phyloP scores from a whole-genome alignment of 345 rosid genomes.

The Hibiscus mutabilis region DNA sequence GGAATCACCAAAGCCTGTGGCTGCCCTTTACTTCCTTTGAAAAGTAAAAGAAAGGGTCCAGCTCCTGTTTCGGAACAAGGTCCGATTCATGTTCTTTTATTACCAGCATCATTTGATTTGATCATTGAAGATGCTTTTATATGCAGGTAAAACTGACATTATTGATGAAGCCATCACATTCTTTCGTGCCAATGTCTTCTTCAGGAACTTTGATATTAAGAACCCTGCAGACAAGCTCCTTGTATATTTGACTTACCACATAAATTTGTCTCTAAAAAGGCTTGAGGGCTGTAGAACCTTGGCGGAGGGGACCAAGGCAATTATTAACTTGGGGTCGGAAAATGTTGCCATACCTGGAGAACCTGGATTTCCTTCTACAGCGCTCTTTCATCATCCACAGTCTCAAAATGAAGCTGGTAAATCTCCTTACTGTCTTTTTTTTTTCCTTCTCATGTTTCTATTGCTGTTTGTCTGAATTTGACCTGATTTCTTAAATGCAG shows the following conservation, averaged over 20 bases:
- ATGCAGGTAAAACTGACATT: conserved; percentile 71
- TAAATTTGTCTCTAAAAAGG: conserved; percentile 84
- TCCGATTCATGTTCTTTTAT: conserved; percentile 7
- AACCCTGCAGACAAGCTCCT: conserved; percentile 92
- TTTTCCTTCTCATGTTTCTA: too few species aligned
- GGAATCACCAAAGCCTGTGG: conserved; percentile 80
- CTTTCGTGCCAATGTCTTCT: conserved; percentile 92
- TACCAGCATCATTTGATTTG: not conserved
- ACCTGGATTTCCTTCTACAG: conserved; percentile 81
- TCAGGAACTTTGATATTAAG: conserved; percentile 86
- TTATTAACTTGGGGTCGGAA: conserved; percentile 89
- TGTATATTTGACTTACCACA: conserved; percentile 84
- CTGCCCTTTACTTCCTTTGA: conserved; percentile 85
- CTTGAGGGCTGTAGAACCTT: conserved; percentile 91
- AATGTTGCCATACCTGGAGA: conserved; percentile 93
- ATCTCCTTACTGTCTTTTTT: not conserved
- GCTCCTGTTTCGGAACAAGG: conserved; percentile 95
- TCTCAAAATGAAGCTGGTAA: conserved; percentile 77
- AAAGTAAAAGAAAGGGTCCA: conserved; percentile 96
- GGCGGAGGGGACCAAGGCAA: conserved; percentile 95
- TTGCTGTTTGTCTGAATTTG: not conserved
- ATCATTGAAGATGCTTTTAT: conserved; percentile 6
- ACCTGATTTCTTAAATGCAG: conserved; percentile 35
- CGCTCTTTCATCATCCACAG: conserved; percentile 66
- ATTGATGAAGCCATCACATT: conserved; percentile 93